Evolutionary conservation across 164 flowering plant species (phyloP), one percentile per base, ranked within the genome.

Genomic region (Sextonia rubra): DNA sequence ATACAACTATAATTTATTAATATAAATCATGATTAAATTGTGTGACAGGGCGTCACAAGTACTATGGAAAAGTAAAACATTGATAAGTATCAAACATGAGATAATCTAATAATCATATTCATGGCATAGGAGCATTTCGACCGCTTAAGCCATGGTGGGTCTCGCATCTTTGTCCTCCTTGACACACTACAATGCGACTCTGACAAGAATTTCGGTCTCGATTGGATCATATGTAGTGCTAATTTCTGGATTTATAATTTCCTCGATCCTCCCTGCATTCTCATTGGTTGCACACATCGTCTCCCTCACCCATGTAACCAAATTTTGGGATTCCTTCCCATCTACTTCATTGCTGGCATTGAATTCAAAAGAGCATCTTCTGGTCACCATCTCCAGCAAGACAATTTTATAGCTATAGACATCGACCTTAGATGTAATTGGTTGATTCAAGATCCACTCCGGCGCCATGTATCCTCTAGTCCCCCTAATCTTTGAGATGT

Each of bases 381-480:
- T 75, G n/a, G 47, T 70, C 27, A 70, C 27, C 64, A 70, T 73
- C 73, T 85, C 85, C 47, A 83, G 29, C 27, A 83, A 9, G 0
- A 85, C 86, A 66, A 85, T 73, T 25, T 86, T 86, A 69, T 74
- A 85, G 72, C 88, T 83, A 12, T 81, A 85, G 4, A 83, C 88
- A 77, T 85, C 88, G 9, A 77, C 80, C 71, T 81, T 85, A 0
- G 82, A 71, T 0, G 86, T 79, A 12, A 85, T 83, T 0, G 82
- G 78, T 0, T 73, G 80, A 64, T 71, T 78, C 20, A 71, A 66
- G 23, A 79, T 66, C 88, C 86, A 85, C 60, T 85, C 88, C 0
- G 86, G 88, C 3, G 88, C 86, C 80, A 85, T 81, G 63, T 85
- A 85, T 0, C 86, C 88, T 30, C 82, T 74, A 0, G 85, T 85